Conservation (phyloP, 805 yeast species). For the Candida bentonensis region DNA sequence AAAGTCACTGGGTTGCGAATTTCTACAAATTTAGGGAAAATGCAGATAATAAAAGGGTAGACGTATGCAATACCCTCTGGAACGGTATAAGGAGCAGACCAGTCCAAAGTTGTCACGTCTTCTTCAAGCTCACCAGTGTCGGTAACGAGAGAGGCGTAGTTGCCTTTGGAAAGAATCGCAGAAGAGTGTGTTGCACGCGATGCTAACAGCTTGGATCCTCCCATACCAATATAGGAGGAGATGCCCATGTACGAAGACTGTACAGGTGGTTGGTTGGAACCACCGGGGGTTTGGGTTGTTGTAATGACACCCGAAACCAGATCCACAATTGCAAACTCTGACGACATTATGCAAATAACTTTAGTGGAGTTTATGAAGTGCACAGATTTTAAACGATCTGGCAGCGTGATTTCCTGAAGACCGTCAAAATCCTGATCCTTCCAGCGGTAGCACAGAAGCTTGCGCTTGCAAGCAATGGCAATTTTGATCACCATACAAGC, state of each 20-base stretch:
- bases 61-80: neutral
- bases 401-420: neutral
- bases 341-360: neutral
- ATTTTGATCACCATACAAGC: neutral
- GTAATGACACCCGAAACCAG: neutral
- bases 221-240: neutral
- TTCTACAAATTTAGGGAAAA: neutral
- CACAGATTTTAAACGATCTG: neutral
- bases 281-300: neutral
- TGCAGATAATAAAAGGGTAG: neutral
- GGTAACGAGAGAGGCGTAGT: neutral
- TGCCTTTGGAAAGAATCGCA: neutral
- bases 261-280: neutral
- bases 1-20: neutral
- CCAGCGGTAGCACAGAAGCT: neutral
- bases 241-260: slow-evolving; percentile 1
- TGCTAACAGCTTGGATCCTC: neutral
- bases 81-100: neutral
- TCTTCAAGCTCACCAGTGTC: neutral
- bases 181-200: neutral
- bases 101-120: neutral
- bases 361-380: neutral
- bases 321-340: neutral
- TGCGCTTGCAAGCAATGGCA: slow-evolving; percentile 1
- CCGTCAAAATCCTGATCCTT: slow-evolving; percentile 1